Evolutionary conservation across 805 yeast genomes (phyloP), one percentile per base, ranked within the genome.

Genomic region (Lipomyces mesembrius): DNA sequence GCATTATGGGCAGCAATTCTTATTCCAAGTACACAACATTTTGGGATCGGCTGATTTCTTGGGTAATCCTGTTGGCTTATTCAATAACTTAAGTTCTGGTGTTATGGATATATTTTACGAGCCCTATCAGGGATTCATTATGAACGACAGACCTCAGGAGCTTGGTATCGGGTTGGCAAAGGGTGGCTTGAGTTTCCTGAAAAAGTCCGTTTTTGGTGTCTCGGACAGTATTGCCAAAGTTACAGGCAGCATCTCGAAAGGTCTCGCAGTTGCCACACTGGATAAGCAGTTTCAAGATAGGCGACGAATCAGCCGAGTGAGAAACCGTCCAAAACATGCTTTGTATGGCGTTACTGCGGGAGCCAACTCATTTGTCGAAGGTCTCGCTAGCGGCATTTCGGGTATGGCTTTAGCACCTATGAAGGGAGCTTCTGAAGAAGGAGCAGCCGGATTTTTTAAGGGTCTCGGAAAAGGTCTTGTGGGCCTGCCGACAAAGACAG

Each of bases 61-160:
- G 60, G 99, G 99, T 27, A 95, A 96, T 72, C 99, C 99, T 0
- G 98, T 96, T 35, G 99, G 99, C 0, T 80, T 95, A 68, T 95
- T 95, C 81, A 95, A 91, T 76, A 93, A 92, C 72, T 82, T 95
- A 65, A 88, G 97, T 65, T 92, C 98, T 0, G 99, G 99, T 61
- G 95, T 95, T 11, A 85, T 92, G 85, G 99, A 95, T 77, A 89
- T 95, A 22, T 95, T 95, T 77, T 95, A 95, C 76, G 98, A 94
- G 75, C 99, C 99, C 2, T 95, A 94, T 74, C 95, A 92, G 75
- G 99, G 99, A 0, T 91, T 91, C 73, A 86, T 94, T 59, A 86
- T 95, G 85, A 94, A 90, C 69, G 99, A 95, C 77, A 81, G 98
- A 51, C 99, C 99, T 0, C 97, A 91, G 75, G 99, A 96, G 73